These are phyloP conservation scores for Saccharomyces hybrid DNA, from an alignment of 1,139 yeast genomes.

Conservation along the genomic window DNA sequence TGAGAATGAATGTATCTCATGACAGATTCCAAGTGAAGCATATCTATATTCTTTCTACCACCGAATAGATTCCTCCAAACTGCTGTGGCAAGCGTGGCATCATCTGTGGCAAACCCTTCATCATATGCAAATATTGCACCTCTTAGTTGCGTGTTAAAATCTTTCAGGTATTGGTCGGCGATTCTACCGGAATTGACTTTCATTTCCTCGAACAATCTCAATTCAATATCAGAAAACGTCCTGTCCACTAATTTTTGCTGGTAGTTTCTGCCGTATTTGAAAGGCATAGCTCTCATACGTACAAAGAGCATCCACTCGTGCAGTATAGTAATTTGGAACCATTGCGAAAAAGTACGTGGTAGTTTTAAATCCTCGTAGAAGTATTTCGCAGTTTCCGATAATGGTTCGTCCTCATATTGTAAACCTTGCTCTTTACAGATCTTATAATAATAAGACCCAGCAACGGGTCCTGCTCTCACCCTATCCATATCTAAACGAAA, in stretches of 20 bases:
- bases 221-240: conserved; percentile 82
- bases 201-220: conserved; percentile 77
- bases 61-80: conserved; percentile 88
- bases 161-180: conserved; percentile 80
- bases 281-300: conserved; percentile 94
- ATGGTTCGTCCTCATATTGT: conserved; percentile 62
- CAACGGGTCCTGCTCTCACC: conserved; percentile 88
- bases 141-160: conserved; percentile 80
- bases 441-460: conserved; percentile 83
- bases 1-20: conserved; percentile 86
- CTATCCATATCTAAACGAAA: conserved; percentile 86
- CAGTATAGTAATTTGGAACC: conserved; percentile 86
- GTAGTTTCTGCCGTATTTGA: conserved; percentile 78
- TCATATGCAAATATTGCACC: conserved; percentile 90
- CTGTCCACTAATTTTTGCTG: conserved; percentile 90
- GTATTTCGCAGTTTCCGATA: conserved; percentile 57
- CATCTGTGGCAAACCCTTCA: conserved; percentile 80
- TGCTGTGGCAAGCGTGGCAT: conserved; percentile 79
- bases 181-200: conserved; percentile 74
- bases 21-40: conserved; percentile 77
- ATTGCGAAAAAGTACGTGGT: conserved; percentile 84
- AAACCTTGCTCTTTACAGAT: no score
- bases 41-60: conserved; percentile 75
- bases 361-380: conserved; percentile 74
- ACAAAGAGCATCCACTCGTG: conserved; percentile 93